A percentile compares a stretch with the other conserved stretches of the same genome.
Evolutionary conservation across 1,284 basidiomycete species (phyloP).

Genomic region (Lignosus rhinocerotis): DNA sequence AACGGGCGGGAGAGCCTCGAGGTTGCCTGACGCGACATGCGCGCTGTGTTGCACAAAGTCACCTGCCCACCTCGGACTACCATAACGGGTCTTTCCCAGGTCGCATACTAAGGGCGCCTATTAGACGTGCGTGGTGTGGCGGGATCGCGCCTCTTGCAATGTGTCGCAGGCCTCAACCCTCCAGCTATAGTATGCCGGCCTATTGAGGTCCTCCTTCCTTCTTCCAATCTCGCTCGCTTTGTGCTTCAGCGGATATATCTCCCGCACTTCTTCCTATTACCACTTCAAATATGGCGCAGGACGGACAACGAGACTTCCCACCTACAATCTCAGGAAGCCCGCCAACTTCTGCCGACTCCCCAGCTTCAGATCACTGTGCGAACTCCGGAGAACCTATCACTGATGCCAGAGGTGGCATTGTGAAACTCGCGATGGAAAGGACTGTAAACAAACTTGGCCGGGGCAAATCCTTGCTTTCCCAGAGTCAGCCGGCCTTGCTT

Average conservation of each 20-base stretch:
- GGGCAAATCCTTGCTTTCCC: slow-evolving; percentile 38
- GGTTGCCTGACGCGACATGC: slow-evolving; percentile 24
- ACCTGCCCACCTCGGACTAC: slow-evolving; percentile 12
- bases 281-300: slow-evolving; percentile 11
- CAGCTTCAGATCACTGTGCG: slow-evolving; percentile 3
- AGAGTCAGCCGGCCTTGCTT: slow-evolving; percentile 36
- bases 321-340: slow-evolving; percentile 8
- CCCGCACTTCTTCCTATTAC: not conserved
- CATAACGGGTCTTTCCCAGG: slow-evolving; percentile 11
- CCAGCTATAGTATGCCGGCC: not conserved
- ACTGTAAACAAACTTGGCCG: slow-evolving; percentile 58
- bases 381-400: slow-evolving; percentile 6
- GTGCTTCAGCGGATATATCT: not conserved
- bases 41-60: slow-evolving; percentile 14
- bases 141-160: slow-evolving; percentile 12
- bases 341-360: slow-evolving; percentile 8
- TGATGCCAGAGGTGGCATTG: slow-evolving; percentile 17
- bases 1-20: slow-evolving; percentile 20
- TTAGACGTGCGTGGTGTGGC: too few species aligned
- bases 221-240: not conserved
- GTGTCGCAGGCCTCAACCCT: slow-evolving; percentile 2
- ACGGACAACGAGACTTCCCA: slow-evolving; percentile 7
- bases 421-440: slow-evolving; percentile 50
- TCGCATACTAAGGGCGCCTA: slow-evolving; percentile 13
- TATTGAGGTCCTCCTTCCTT: slow-evolving; percentile 2